Base-by-base conservation (phyloP, 2,329 filamentous ascomycete genomes). In the Phialophora chinensis region DNA sequence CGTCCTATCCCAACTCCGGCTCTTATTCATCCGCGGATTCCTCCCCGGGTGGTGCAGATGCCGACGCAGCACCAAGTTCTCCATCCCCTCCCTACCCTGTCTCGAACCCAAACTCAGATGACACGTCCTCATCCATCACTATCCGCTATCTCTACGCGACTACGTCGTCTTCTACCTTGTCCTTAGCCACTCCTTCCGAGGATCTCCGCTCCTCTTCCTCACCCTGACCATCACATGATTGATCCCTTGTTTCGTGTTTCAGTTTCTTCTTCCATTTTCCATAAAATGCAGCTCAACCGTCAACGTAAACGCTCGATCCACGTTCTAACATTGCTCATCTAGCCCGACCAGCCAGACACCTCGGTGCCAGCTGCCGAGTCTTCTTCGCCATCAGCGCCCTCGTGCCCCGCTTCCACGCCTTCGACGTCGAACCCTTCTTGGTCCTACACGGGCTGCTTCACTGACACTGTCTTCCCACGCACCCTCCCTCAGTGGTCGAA, bases 401-500 rank as follows among this genome's bases (percentile, higher is more conserved):
- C 33, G 2, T 49, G 42, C 11, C 50, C 58, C 27, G 25, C 23
- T n/a, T 38, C 49, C n/a, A 27, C 25, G 17, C 57, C 57, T 23
- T 60, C 57, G 57, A 20, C 57, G 20, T 60, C 57, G n/a, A 60
- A 60, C 52, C 62, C 42, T 23, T 60, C 42, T 50, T 72, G 71
- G 71, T 61, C 66, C 14, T 72, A 72, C 64, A 27, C 52, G 10
- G 81, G 81, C 62, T 85, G 83, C 75, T 84, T 77, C 77, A 62
- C 69, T 17, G 78, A 80, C 72, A 79, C 80, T 62, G 60, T 72
- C 7, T 70, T 47, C 55, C 68, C 60, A 4, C 81, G 82, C 47
- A 77, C 77, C 8, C 76, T 85, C n/a, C 73, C 72, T 20, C 77
- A 77, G 33, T 79, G 79, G 54, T 78, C 80, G 27, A 75, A 81